Percentiles rank a stretch among this genome's conserved stretches.
phyloP scores from a whole-genome alignment of 179 eudicot genomes.

The Silene coronaria region DNA sequence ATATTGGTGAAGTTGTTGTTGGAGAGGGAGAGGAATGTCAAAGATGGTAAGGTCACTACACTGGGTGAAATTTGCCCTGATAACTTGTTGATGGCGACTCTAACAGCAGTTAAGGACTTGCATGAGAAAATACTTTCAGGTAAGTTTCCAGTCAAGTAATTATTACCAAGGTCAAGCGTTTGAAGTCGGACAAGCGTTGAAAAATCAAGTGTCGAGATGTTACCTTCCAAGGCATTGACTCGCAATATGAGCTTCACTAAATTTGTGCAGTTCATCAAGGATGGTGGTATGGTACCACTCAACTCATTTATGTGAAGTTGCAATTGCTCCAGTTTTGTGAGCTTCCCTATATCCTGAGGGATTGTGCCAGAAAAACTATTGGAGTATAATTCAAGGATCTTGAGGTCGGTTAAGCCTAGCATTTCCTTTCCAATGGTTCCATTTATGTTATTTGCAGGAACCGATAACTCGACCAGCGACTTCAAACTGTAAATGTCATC shows the following conservation, averaged over 20 bases:
- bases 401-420: constrained; percentile 46
- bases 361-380: constrained; percentile 51
- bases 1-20: constrained; percentile 61
- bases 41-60: constrained; percentile 42
- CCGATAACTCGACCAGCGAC: constrained; percentile 45
- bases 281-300: constrained; percentile 59
- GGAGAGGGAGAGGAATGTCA: constrained; percentile 74
- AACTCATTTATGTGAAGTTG: constrained; percentile 64
- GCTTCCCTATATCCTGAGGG: constrained; percentile 55
- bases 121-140: constrained; percentile 63
- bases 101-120: constrained; percentile 70
- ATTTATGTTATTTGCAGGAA: constrained; percentile 56
- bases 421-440: constrained; percentile 46
- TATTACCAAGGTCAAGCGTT: constrained; percentile 76
- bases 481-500: constrained; percentile 37
- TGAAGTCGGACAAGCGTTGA: constrained; percentile 46
- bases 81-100: constrained; percentile 58
- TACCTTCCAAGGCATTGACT: constrained; percentile 61
- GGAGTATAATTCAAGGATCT: constrained; percentile 45
- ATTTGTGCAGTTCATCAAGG: constrained; percentile 61
- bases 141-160: constrained; percentile 52
- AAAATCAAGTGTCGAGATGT: constrained; percentile 63
- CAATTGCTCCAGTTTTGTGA: constrained; percentile 50
- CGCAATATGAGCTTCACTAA: constrained; percentile 52
- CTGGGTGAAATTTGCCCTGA: constrained; percentile 54